These are phyloP conservation scores for Gaultheria prostrata DNA, from an alignment of 148 eudicot genomes.

Conservation along the genomic window DNA sequence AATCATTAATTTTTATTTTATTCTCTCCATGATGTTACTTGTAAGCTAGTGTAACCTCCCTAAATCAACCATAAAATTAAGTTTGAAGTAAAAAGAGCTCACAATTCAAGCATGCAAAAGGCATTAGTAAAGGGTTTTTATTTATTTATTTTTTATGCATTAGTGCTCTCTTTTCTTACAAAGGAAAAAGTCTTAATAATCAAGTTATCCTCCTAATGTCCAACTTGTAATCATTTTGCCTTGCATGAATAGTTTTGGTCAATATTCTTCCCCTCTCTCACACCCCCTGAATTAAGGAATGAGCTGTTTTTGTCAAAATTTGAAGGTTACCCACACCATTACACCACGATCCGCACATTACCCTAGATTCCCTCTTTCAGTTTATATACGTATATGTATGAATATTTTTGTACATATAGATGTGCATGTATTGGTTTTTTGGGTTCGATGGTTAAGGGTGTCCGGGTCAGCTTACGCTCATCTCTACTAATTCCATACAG, in stretches of 20 bases:
- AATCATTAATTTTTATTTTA: not conserved
- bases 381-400: too few species aligned
- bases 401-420: not conserved
- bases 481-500: too few species aligned
- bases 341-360: not conserved
- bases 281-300: not conserved
- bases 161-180: not conserved
- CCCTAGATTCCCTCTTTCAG: not conserved
- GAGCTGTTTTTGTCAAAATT: constrained; percentile 1
- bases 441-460: not conserved
- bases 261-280: constrained; percentile 1
- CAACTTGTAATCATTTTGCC: not conserved
- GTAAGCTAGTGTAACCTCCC: not conserved
- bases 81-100: not conserved
- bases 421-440: not conserved
- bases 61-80: not conserved
- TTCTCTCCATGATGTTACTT: not conserved
- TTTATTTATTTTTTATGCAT: too few species aligned
- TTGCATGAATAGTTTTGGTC: not conserved
- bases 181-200: not conserved
- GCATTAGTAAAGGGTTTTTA: not conserved
- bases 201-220: not conserved
- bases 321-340: not conserved
- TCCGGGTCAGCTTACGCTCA: too few species aligned
- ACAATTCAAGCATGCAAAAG: not conserved